Conservation (phyloP, 78 protist species). For the Paulinella micropora region DNA sequence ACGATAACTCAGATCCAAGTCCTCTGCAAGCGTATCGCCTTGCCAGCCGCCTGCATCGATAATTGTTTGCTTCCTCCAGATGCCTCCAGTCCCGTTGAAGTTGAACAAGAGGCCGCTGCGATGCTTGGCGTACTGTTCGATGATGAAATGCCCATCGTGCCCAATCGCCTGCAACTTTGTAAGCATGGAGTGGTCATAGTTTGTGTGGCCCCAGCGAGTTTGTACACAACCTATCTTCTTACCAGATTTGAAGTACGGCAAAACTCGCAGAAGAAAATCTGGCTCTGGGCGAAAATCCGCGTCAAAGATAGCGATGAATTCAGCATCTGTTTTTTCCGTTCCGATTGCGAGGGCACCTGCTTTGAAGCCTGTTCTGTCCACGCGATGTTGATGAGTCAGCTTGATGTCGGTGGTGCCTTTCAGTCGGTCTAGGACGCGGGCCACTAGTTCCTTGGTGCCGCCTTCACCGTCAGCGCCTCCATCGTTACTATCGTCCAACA, state of each 20-base stretch:
- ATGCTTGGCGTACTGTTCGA: constrained; percentile 4
- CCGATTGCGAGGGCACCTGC: not conserved
- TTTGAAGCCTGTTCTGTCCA: constrained; percentile 4
- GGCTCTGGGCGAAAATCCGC: not conserved
- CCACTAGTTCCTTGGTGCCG: not conserved
- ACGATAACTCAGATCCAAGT: not conserved
- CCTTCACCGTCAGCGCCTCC: not conserved
- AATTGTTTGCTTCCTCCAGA: not conserved
- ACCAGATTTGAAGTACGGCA: not conserved
- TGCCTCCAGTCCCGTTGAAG: constrained; percentile 11
- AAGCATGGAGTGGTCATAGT: not conserved
- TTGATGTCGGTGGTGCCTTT: too few relatives aligned
- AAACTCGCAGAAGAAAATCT: not conserved
- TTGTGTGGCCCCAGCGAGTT: not conserved
- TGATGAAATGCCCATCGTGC: not conserved
- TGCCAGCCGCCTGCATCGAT: not conserved
- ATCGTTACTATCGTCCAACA: not conserved
- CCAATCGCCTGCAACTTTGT: not conserved
- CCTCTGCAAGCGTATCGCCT: constrained; percentile 1
- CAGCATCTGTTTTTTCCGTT: not conserved
- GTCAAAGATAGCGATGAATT: constrained; percentile 11
- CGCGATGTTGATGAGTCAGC: too few relatives aligned
- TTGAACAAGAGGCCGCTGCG: constrained; percentile 3
- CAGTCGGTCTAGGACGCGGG: not conserved
- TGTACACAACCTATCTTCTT: constrained; percentile 4